A percentile compares a stretch with the other conserved stretches of the same genome.
These are phyloP conservation scores for Globisporangium apiculatum DNA, from an alignment of 352 stramenopile species.

Conservation along the genomic window DNA sequence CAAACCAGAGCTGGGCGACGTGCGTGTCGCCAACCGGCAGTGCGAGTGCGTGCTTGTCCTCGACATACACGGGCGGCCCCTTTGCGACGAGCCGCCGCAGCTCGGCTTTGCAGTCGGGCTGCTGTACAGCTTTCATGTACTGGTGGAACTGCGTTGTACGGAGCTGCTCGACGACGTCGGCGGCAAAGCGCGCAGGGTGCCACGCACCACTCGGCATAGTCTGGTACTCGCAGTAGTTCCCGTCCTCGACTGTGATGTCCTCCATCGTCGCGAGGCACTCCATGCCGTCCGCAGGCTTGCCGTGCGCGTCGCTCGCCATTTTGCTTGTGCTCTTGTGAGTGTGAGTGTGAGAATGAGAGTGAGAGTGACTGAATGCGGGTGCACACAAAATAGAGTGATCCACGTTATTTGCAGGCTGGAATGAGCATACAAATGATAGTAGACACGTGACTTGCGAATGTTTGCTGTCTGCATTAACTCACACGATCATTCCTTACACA, in stretches of 20 bases:
- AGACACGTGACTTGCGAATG: too few species aligned
- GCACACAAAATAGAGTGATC: not conserved
- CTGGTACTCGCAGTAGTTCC: conserved; percentile 92
- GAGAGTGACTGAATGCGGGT: not conserved
- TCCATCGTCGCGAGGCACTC: conserved; percentile 93
- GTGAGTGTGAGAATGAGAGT: too few species aligned
- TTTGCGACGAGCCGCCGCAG: conserved; percentile 86
- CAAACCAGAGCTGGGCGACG: conserved; percentile 88
- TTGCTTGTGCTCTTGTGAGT: conserved; percentile 1
- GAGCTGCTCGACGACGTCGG: conserved; percentile 78
- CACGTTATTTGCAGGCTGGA: too few species aligned
- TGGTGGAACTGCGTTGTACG: conserved; percentile 87
- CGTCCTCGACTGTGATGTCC: conserved; percentile 89
- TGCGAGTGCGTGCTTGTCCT: conserved; percentile 88
- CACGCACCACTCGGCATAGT: conserved; percentile 84
- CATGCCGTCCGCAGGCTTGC: conserved; percentile 78
- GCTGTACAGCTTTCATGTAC: conserved; percentile 91
- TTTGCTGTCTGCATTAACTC: too few species aligned
- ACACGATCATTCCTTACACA: too few species aligned
- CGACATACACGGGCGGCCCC: conserved; percentile 89
- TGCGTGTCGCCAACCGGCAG: conserved; percentile 88
- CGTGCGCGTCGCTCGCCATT: conserved; percentile 37
- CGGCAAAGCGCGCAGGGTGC: conserved; percentile 74
- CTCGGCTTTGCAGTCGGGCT: conserved; percentile 93
- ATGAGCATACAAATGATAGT: too few species aligned